phyloP scores from a whole-genome alignment of 768 basidiomycete genomes.

The Mycena capillaripes region DNA sequence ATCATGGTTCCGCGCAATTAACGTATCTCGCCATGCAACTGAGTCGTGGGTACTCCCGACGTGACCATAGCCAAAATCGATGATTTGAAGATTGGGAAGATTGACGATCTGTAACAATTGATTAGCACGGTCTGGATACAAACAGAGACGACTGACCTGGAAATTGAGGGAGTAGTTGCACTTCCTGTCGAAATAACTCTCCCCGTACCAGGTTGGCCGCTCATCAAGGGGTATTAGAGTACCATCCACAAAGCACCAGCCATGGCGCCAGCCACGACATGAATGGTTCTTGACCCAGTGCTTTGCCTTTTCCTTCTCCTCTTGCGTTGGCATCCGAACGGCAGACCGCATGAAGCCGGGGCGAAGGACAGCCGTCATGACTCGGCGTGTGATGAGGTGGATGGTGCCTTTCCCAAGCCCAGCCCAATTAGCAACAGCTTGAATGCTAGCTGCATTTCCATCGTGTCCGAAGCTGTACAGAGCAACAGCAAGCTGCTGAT shows the following conservation, averaged over 20 bases:
- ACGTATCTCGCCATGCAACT: no score
- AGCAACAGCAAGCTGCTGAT: conserved; percentile 51
- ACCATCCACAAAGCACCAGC: no score
- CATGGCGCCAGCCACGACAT: conserved; percentile 50
- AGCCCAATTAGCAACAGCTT: conserved; percentile 52
- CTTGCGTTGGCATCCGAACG: conserved; percentile 43
- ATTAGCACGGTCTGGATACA: background rate
- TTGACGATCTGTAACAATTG: background rate
- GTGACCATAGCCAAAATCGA: no score
- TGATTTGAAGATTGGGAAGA: background rate
- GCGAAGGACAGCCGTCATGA: conserved; percentile 48
- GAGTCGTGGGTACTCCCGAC: no score
- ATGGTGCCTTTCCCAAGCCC: conserved; percentile 51
- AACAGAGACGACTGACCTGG: conserved; percentile 38
- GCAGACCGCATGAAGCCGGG: conserved; percentile 41
- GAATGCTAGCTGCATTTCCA: conserved; percentile 51
- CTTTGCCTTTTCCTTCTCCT: conserved; percentile 54
- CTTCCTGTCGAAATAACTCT: conserved; percentile 55
- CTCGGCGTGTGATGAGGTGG: conserved; percentile 21
- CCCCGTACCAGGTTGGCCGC: conserved; percentile 48
- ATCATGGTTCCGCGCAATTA: background rate
- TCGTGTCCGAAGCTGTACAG: conserved; percentile 55
- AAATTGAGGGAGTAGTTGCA: conserved; percentile 55
- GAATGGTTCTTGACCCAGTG: conserved; percentile 50
- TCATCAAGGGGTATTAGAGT: conserved; percentile 49